Evolutionary conservation across 2,329 filamentous ascomycete species (phyloP).

Genomic region (Xylaria hypoxylon): DNA sequence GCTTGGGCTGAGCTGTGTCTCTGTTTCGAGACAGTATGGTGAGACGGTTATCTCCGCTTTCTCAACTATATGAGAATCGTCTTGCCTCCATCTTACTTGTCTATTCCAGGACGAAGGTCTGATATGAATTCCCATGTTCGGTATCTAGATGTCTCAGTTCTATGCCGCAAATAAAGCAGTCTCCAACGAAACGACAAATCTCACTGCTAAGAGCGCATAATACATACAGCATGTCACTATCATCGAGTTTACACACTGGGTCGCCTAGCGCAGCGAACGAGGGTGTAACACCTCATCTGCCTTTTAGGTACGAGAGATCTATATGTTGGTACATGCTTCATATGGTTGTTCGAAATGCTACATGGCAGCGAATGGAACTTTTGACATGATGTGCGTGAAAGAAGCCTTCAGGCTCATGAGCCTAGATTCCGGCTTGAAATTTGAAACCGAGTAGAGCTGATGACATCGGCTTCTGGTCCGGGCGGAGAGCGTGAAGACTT

Average conservation of each 20-base stretch:
- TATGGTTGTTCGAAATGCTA: neutral
- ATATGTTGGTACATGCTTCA: neutral
- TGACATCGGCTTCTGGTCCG: neutral
- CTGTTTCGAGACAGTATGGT: too few relatives aligned
- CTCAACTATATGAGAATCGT: neutral
- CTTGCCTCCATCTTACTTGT: too few relatives aligned
- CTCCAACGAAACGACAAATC: too few relatives aligned
- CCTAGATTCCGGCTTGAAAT: neutral
- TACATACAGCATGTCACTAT: too few relatives aligned
- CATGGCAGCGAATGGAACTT: neutral
- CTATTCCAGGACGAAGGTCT: neutral
- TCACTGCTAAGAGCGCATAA: too few relatives aligned
- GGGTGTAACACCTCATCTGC: too few relatives aligned
- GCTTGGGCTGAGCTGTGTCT: constrained; percentile 6
- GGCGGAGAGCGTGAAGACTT: neutral
- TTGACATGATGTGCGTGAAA: too few relatives aligned
- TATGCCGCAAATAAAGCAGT: neutral
- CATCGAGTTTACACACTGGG: too few relatives aligned
- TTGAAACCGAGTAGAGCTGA: neutral
- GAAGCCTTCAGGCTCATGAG: neutral
- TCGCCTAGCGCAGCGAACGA: too few relatives aligned
- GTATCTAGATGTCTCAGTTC: neutral
- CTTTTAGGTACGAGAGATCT: too few relatives aligned
- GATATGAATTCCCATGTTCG: neutral
- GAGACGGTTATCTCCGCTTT: neutral